Base-by-base conservation (phyloP, 306 rosid species). In the Prosopis cineraria region DNA sequence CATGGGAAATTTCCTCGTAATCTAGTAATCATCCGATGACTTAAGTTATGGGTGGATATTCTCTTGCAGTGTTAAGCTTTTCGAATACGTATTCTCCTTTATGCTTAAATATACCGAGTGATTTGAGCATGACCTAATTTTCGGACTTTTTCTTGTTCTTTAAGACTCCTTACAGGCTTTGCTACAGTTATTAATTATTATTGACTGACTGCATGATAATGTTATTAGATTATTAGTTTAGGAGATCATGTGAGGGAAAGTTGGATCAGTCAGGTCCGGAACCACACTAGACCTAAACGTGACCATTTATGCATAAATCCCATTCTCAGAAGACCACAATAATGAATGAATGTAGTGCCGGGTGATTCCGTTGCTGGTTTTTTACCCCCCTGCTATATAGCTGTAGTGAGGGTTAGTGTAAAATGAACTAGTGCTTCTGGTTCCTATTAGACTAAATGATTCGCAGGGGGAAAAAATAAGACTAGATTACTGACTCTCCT, bases 341-440 rank as follows among this genome's bases (percentile, higher is more conserved):
- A 17, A 13, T 19, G 14, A 3, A 45, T 43, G 48, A 43, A 45
- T 45, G 56, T 19, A 19, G 25, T 2, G 9, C 20, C 56, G 56
- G 24, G 7, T 48, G 24, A 45, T 45, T 45, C 10, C 11, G 24
- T 48, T 48, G 24, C 56, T 6, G 19, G 6, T 48, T 48, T n/a
- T n/a, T n/a, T n/a, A n/a, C n/a, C n/a, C n/a, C 10, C 10, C 6
- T 52, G 13, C 4, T 22, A 8, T n/a, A 52, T n/a, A 45, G 27
- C 59, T 52, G 29, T 29, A n/a, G 29, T 52, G 29, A 52, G 27
- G 59, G 22, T 22, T 47, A 47, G 22, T 47, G 55, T 47, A 30
- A 75, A 64, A 47, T 33, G 37, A 43, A 62, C 62, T 41, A 39
- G 11, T 56, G 70, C 7, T 27, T 27, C 37, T 73, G 68, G 78